phyloP scores from a whole-genome alignment of 2,329 filamentous ascomycete species.

The Zymoseptoria pseudotritici region DNA sequence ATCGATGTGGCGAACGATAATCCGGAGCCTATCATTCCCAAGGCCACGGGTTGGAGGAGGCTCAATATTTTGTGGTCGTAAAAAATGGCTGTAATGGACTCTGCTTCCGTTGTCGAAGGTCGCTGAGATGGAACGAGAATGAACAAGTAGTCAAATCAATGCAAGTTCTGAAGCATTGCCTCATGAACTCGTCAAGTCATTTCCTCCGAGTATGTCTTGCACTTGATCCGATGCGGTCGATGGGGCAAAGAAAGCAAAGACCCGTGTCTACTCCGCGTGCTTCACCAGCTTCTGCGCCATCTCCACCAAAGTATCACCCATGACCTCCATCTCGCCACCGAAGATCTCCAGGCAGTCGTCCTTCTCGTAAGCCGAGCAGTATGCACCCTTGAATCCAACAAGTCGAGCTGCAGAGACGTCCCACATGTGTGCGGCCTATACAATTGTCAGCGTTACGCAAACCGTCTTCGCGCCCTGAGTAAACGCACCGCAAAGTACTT shows the following conservation, averaged over 20 bases:
- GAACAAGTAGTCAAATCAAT: too few relatives aligned
- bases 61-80: constrained; percentile 26
- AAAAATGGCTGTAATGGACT: neutral
- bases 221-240: too few relatives aligned
- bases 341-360: constrained; percentile 46
- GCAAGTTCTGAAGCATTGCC: too few relatives aligned
- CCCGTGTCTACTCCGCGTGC: neutral
- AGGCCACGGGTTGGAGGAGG: constrained; percentile 18
- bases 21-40: constrained; percentile 17
- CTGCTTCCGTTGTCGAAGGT: neutral
- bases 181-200: too few relatives aligned
- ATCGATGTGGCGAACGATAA: constrained; percentile 24
- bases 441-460: neutral
- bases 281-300: constrained; percentile 38
- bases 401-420: constrained; percentile 45
- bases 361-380: constrained; percentile 47
- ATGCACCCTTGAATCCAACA: constrained; percentile 45
- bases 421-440: constrained; percentile 51
- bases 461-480: neutral
- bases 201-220: too few relatives aligned
- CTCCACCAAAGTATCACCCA: constrained; percentile 39
- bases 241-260: too few relatives aligned
- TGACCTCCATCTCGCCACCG: constrained; percentile 44
- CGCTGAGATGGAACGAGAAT: neutral
- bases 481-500: constrained; percentile 44